Percentiles rank a stretch among this genome's conserved stretches.
These are phyloP conservation scores for Primulina tabacum DNA, from an alignment of 257 asterid species.

Conservation along the genomic window DNA sequence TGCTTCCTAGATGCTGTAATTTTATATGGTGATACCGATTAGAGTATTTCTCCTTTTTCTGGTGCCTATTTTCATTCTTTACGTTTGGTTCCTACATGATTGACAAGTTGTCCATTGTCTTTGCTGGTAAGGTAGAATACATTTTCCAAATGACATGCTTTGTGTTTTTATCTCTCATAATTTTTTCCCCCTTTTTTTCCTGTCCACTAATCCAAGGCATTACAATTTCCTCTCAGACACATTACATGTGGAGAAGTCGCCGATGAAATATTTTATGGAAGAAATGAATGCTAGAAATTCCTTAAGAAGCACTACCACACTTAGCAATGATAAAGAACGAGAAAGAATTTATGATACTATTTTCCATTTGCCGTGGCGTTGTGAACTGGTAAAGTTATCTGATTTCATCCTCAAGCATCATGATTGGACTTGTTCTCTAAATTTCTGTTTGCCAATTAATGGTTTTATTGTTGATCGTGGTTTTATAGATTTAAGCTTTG, in stretches of 20 bases:
- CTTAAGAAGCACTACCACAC: conserved; percentile 73
- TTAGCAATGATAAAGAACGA: conserved; percentile 80
- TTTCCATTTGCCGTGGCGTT: conserved; percentile 96
- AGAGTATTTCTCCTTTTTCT: neutral
- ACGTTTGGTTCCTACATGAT: conserved; percentile 3
- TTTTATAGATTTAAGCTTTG: neutral
- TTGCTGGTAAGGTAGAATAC: conserved; percentile 5
- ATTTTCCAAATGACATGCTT: neutral
- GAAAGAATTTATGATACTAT: conserved; percentile 95
- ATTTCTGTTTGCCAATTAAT: neutral
- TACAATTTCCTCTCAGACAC: conserved; percentile 41
- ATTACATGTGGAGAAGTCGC: conserved; percentile 66
- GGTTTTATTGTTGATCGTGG: conserved; percentile 16
- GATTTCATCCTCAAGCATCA: conserved; percentile 14
- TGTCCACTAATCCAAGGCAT: conserved; percentile 24
- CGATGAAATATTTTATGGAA: conserved; percentile 81
- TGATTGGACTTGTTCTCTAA: conserved; percentile 13
- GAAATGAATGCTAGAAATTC: conserved; percentile 89
- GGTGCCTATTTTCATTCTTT: neutral
- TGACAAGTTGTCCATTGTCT: conserved; percentile 4
- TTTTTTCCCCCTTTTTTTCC: conserved; percentile 16
- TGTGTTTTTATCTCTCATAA: neutral
- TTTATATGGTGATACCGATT: conserved; percentile 16
- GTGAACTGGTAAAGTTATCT: conserved; percentile 78
- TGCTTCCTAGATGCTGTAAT: neutral